Evolutionary conservation across 2,329 filamentous ascomycete genomes (phyloP).

Genomic region (Thermoascus crustaceus): DNA sequence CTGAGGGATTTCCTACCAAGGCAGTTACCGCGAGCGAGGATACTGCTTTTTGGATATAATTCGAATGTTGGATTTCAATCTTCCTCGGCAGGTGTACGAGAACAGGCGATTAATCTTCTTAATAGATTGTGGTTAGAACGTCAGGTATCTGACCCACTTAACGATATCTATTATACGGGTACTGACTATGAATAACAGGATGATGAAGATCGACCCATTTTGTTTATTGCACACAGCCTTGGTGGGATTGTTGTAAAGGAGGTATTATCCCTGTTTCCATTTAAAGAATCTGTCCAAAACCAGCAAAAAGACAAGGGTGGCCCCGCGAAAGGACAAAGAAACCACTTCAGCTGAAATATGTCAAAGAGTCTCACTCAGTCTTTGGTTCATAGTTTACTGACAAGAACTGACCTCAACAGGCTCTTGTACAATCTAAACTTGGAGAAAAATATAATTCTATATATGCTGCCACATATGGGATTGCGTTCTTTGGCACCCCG

Average conservation of each 20-base stretch:
- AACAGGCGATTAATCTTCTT: slow-evolving; percentile 15
- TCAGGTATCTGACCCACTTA: no score
- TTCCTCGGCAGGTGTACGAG: slow-evolving; percentile 14
- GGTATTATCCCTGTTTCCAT: no score
- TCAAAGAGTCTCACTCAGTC: no score
- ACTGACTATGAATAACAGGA: slow-evolving; percentile 2
- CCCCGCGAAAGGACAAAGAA: no score
- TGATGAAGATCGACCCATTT: slow-evolving; percentile 13
- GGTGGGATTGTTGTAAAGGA: slow-evolving; percentile 23
- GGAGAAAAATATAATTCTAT: slow-evolving; percentile 10
- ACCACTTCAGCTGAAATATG: no score
- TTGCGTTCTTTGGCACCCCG: slow-evolving; percentile 19
- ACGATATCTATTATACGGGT: no score
- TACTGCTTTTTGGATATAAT: slow-evolving; percentile 21
- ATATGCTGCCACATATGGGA: slow-evolving; percentile 11
- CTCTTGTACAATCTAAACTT: no score
- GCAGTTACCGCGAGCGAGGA: slow-evolving; percentile 15
- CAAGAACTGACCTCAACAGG: no score
- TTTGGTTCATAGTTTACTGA: no score
- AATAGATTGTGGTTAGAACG: slow-evolving; percentile 11
- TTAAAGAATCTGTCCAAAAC: no score
- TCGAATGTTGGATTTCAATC: slow-evolving; percentile 17
- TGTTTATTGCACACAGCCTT: slow-evolving; percentile 21
- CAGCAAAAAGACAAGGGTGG: no score
- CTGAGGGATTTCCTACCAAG: slow-evolving; percentile 15